phyloP scores from a whole-genome alignment of 2,329 filamentous ascomycete species.

The Fusarium ambrosium region DNA sequence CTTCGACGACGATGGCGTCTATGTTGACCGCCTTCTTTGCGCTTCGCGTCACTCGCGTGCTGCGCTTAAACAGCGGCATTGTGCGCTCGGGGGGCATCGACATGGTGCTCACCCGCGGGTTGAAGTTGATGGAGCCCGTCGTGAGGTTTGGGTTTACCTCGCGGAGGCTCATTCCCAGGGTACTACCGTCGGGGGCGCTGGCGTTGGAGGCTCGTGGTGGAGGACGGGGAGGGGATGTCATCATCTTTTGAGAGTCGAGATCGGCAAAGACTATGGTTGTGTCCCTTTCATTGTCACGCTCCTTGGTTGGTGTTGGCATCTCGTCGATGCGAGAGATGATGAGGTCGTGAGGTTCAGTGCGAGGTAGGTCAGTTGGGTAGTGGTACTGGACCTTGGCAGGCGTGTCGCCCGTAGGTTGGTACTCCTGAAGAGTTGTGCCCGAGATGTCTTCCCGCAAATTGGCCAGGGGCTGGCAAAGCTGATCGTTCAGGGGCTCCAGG shows the following conservation, averaged over 20 bases:
- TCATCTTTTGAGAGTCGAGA: slow-evolving; percentile 45
- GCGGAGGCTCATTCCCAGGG: slow-evolving; percentile 62
- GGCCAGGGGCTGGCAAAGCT: slow-evolving; percentile 77
- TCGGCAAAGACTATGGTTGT: slow-evolving; percentile 60
- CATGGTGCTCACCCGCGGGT: slow-evolving; percentile 58
- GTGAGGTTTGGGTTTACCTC: slow-evolving; percentile 67
- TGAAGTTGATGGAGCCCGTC: slow-evolving; percentile 55
- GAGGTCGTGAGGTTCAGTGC: slow-evolving; percentile 69
- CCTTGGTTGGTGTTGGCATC: slow-evolving; percentile 37
- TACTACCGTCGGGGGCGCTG: slow-evolving; percentile 46
- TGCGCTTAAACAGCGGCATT: slow-evolving; percentile 64
- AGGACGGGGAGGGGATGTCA: slow-evolving; percentile 51
- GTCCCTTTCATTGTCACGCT: slow-evolving; percentile 51
- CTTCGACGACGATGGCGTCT: slow-evolving; percentile 55
- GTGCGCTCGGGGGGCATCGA: slow-evolving; percentile 59
- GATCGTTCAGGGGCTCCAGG: slow-evolving; percentile 70
- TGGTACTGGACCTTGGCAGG: slow-evolving; percentile 85
- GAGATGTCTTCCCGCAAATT: slow-evolving; percentile 79
- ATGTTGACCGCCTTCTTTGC: slow-evolving; percentile 49
- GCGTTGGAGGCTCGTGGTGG: slow-evolving; percentile 48
- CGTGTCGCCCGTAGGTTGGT: slow-evolving; percentile 86
- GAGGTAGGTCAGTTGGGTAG: slow-evolving; percentile 84
- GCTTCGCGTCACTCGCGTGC: slow-evolving; percentile 52
- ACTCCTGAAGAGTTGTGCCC: slow-evolving; percentile 78
- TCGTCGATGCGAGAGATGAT: slow-evolving; percentile 60